Base-by-base conservation (phyloP, 495 filamentous ascomycete species). In the Penicillium psychrofluorescens region DNA sequence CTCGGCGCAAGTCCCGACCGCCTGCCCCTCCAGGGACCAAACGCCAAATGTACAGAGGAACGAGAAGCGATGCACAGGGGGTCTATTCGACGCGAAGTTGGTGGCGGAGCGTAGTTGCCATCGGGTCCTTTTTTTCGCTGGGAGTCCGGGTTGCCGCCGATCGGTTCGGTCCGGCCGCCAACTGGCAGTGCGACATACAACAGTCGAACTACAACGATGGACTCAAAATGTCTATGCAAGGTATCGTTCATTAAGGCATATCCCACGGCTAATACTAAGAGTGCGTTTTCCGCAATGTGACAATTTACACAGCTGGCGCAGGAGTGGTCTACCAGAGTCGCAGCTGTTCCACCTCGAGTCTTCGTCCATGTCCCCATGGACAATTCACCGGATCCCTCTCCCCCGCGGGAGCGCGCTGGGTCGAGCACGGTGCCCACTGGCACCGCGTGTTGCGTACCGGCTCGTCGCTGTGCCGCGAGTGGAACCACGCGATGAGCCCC, bases 381-480 rank as follows among this genome's bases (percentile, higher is more conserved):
- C 22, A 22, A 12, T 41, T 66, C 54, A 68, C 38, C 63, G 62
- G 31, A 54, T 52, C 7, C 67, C 67, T 35, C 62, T 62, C 7
- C 69, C 69, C 13, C 69, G 57, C 12, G 69, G 67, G 13, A 72
- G 48, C 33, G 59, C 67, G 39, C 70, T 73, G 1, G 64, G 58
- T 33, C 68, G 70, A 31, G 44, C 54, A 43, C 70, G 55, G n/a
- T 36, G 54, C 10, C 49, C 29, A 1, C 44, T 57, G 55, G 22
- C 22, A 22, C 68, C 54, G 31, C 63, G 54, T 31, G 53, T 52
- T 6, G 48, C 3, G 32, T 34, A 34, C 32, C 32, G 32, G 32
- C 32, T 34, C 10, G 32, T 34, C 32, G 32, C 32, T 12, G 32
- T 7, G 40, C 39, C 40, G 44, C 45, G 45, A 11, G 45, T 41